Percentiles rank a stretch among this genome's conserved stretches.
Evolutionary conservation across 2,329 filamentous ascomycete genomes (phyloP).

Genomic region (Aspergillus sp.): DNA sequence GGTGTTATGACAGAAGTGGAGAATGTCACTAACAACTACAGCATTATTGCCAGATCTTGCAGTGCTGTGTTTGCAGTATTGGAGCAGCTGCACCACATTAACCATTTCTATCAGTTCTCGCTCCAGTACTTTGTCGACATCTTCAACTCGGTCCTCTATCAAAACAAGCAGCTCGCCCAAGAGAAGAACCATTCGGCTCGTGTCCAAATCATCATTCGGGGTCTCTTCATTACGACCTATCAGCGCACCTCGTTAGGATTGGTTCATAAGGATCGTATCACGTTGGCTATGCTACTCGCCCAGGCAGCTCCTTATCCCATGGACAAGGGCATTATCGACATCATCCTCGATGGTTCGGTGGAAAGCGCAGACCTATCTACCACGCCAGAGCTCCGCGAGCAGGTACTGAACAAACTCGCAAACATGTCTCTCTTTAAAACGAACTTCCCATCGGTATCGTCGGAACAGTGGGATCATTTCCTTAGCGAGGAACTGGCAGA

Average conservation of each 20-base stretch:
- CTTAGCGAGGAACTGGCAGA: constrained; percentile 79
- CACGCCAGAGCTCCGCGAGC: constrained; percentile 53
- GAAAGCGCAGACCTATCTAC: constrained; percentile 72
- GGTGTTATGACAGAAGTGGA: constrained; percentile 98
- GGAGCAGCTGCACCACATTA: constrained; percentile 94
- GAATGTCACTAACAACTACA: constrained; percentile 88
- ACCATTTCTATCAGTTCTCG: constrained; percentile 99
- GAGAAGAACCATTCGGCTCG: constrained; percentile 69
- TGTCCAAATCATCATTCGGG: constrained; percentile 80
- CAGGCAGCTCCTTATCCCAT: constrained; percentile 95
- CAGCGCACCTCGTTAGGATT: constrained; percentile 88
- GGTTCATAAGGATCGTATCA: constrained; percentile 88
- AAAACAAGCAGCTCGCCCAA: constrained; percentile 63
- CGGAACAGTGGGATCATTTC: constrained; percentile 70
- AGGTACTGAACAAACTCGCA: constrained; percentile 59
- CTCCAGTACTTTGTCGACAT: constrained; percentile 97
- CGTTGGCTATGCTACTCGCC: constrained; percentile 85
- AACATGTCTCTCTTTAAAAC: constrained; percentile 67
- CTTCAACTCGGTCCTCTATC: constrained; percentile 82
- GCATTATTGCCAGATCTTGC: constrained; percentile 85
- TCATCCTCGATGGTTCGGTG: constrained; percentile 69
- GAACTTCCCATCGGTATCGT: constrained; percentile 54
- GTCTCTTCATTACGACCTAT: constrained; percentile 86
- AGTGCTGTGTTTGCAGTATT: constrained; percentile 95
- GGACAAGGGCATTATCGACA: constrained; percentile 82